A percentile compares a stretch with the other conserved stretches of the same genome.
phyloP scores from a whole-genome alignment of 2,329 filamentous ascomycete species.

The Xylariomycetidae sp. region DNA sequence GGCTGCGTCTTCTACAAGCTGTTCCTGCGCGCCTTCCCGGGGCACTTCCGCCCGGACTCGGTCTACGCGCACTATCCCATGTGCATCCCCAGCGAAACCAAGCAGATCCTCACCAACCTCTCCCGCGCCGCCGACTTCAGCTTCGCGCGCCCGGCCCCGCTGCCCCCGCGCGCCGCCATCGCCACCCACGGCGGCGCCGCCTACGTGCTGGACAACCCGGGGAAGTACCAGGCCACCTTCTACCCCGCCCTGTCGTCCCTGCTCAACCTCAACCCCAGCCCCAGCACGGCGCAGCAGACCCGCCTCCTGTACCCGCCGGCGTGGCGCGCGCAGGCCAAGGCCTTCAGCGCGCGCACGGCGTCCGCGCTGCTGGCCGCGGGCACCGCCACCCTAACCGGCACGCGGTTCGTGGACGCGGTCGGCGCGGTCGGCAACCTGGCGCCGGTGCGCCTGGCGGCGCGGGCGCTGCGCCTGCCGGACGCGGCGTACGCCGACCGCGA shows the following conservation, averaged over 20 bases:
- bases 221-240: slow-evolving; percentile 61
- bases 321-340: slow-evolving; percentile 57
- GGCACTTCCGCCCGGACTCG: slow-evolving; percentile 71
- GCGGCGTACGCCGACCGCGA: slow-evolving; percentile 51
- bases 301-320: no score
- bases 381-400: slow-evolving; percentile 31
- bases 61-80: slow-evolving; percentile 78
- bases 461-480: slow-evolving; percentile 55
- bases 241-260: slow-evolving; percentile 56
- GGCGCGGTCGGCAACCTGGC: slow-evolving; percentile 64
- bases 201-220: slow-evolving; percentile 53
- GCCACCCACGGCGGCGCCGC: slow-evolving; percentile 56
- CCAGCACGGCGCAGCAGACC: slow-evolving; percentile 13
- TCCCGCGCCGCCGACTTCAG: slow-evolving; percentile 63
- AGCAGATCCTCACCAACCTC: slow-evolving; percentile 62
- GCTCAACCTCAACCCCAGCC: slow-evolving; percentile 47
- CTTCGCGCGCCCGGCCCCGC: slow-evolving; percentile 55
- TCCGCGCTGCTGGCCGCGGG: slow-evolving; percentile 56
- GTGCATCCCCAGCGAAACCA: slow-evolving; percentile 63
- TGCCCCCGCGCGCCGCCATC: slow-evolving; percentile 47
- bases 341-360: slow-evolving; percentile 60
- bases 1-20: slow-evolving; percentile 84
- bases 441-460: slow-evolving; percentile 58
- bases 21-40: slow-evolving; percentile 71
- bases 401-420: slow-evolving; percentile 64